phyloP scores from a whole-genome alignment of 257 asterid species.

The Anisodus acutangulus region DNA sequence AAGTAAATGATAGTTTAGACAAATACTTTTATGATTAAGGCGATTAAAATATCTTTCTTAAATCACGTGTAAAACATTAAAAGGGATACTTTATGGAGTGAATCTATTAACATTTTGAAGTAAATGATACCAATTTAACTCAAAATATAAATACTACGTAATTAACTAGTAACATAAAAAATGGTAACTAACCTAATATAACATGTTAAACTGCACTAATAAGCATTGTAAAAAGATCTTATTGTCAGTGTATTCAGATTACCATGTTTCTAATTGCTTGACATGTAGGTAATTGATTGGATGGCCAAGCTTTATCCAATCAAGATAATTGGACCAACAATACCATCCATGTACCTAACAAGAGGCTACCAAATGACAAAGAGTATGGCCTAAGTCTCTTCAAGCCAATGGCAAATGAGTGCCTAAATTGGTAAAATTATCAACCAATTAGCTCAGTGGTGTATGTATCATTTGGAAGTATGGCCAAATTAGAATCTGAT shows the following conservation, averaged over 20 bases:
- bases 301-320: neutral
- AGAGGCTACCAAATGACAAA: neutral
- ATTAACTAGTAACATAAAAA: no score
- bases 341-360: slow-evolving; percentile 19
- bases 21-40: no score
- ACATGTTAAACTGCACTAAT: no score
- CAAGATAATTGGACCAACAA: slow-evolving; percentile 23
- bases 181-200: no score
- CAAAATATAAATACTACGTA: no score
- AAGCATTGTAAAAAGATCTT: no score
- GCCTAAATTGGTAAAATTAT: neutral
- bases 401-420: slow-evolving; percentile 23
- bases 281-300: neutral
- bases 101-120: no score
- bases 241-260: no score
- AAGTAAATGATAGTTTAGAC: neutral
- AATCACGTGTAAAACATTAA: no score
- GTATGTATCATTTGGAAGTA: slow-evolving; percentile 26
- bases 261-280: neutral
- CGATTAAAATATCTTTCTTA: no score
- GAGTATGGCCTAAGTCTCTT: slow-evolving; percentile 22
- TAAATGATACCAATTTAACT: no score
- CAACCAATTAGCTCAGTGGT: neutral
- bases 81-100: no score
- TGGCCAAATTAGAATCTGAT: neutral